Percentiles rank a stretch among this genome's conserved stretches.
Evolutionary conservation across 2,329 filamentous ascomycete species (phyloP).

Genomic region (Penicillium italicum): DNA sequence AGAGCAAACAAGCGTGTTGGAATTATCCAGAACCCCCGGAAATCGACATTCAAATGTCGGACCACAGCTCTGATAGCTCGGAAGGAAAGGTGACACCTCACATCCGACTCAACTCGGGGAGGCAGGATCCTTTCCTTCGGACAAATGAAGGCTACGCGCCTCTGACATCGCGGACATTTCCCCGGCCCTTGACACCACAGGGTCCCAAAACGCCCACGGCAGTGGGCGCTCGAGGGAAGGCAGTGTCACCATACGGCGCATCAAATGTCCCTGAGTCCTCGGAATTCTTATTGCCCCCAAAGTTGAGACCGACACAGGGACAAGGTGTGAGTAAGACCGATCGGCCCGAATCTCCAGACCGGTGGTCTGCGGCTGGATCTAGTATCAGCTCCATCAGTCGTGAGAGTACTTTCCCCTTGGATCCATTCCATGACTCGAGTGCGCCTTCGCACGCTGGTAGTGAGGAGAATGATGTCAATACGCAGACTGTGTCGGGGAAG

Average conservation of each 20-base stretch:
- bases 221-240: conserved; percentile 17
- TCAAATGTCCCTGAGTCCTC: conserved; percentile 48
- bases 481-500: conserved; percentile 69
- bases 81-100: conserved; percentile 47
- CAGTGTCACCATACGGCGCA: conserved; percentile 44
- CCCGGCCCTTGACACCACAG: conserved; percentile 24
- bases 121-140: conserved; percentile 50
- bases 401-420: conserved; percentile 42
- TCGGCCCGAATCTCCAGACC: conserved; percentile 46
- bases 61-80: conserved; percentile 13
- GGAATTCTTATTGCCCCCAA: conserved; percentile 41
- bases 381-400: conserved; percentile 57
- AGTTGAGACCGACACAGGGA: conserved; percentile 41
- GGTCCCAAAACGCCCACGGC: conserved; percentile 5
- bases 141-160: conserved; percentile 29
- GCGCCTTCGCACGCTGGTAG: conserved; percentile 59
- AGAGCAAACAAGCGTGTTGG: not conserved
- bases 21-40: not conserved
- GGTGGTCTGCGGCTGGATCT: conserved; percentile 58
- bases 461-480: conserved; percentile 64
- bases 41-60: conserved; percentile 16
- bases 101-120: conserved; percentile 62
- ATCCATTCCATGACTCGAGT: conserved; percentile 61
- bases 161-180: conserved; percentile 17
- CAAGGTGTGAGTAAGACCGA: conserved; percentile 50